Conservation (phyloP, 352 stramenopile species). For the Discostella stelligera region DNA sequence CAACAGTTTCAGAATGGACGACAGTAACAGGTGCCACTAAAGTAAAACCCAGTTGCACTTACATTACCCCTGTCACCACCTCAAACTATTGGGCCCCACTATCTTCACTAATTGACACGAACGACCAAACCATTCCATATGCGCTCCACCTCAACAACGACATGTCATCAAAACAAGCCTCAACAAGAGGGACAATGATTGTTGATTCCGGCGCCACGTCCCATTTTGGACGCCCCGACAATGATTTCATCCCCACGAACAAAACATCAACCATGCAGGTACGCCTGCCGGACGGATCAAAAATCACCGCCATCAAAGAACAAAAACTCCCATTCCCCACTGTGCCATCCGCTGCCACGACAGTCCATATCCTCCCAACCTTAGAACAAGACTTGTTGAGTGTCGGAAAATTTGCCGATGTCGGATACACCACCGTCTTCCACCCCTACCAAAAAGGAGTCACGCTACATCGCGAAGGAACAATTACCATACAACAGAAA, state of each 20-base stretch:
- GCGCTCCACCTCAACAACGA: too few species aligned
- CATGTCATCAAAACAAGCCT: background rate
- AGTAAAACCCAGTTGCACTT: constrained; percentile 21
- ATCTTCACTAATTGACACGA: background rate
- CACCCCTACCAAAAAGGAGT: constrained; percentile 7
- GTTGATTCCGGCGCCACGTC: constrained; percentile 19
- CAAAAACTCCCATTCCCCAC: constrained; percentile 8
- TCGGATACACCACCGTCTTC: constrained; percentile 25
- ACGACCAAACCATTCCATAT: too few species aligned
- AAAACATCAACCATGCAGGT: background rate
- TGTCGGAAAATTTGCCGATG: constrained; percentile 8
- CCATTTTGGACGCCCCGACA: constrained; percentile 1
- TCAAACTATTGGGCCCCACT: constrained; percentile 10
- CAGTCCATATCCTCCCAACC: constrained; percentile 24
- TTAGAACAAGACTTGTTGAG: constrained; percentile 24
- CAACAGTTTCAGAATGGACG: background rate
- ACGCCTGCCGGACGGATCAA: background rate
- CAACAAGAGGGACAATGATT: background rate
- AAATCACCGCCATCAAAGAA: background rate
- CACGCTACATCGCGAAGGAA: background rate
- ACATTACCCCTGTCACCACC: background rate
- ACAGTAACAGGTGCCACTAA: constrained; percentile 3
- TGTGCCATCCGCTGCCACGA: constrained; percentile 1
- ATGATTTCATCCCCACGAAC: background rate
- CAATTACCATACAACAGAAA: background rate